These are phyloP conservation scores for Leishmania guyanensis DNA, from an alignment of 208 protist genomes.

Conservation along the genomic window DNA sequence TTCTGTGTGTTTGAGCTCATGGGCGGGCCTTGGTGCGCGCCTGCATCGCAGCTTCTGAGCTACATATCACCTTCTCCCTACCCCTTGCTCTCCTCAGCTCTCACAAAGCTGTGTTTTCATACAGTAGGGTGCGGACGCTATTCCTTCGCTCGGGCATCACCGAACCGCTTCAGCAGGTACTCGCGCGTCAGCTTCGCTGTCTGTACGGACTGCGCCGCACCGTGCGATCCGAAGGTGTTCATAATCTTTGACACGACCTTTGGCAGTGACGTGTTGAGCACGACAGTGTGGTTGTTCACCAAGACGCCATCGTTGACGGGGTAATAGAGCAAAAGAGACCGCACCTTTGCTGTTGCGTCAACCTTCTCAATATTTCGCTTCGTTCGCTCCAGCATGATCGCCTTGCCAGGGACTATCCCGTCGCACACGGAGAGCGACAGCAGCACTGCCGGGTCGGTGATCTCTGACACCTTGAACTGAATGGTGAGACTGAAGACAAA, in stretches of 20 bases:
- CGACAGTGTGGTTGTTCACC: slow-evolving; percentile 81
- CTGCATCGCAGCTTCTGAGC: not conserved
- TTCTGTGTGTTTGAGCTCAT: not conserved
- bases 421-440: slow-evolving; percentile 54
- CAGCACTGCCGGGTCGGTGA: slow-evolving; percentile 65
- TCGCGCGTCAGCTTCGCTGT: slow-evolving; percentile 80
- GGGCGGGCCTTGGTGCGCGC: not conserved
- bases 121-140: not conserved
- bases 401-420: slow-evolving; percentile 79
- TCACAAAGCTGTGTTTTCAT: not conserved
- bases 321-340: slow-evolving; percentile 88
- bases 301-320: slow-evolving; percentile 84
- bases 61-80: not conserved
- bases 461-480: slow-evolving; percentile 86
- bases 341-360: slow-evolving; percentile 88
- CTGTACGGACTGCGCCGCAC: slow-evolving; percentile 68
- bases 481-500: slow-evolving; percentile 88
- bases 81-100: not conserved
- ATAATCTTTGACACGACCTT: slow-evolving; percentile 75
- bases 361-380: slow-evolving; percentile 76
- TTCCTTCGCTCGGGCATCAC: slow-evolving; percentile 44
- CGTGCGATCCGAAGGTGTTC: slow-evolving; percentile 82
- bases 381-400: slow-evolving; percentile 86
- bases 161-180: slow-evolving; percentile 67
- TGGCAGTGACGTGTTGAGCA: slow-evolving; percentile 85